phyloP scores from a whole-genome alignment of 1,139 yeast genomes.

The Pichia sp. region DNA sequence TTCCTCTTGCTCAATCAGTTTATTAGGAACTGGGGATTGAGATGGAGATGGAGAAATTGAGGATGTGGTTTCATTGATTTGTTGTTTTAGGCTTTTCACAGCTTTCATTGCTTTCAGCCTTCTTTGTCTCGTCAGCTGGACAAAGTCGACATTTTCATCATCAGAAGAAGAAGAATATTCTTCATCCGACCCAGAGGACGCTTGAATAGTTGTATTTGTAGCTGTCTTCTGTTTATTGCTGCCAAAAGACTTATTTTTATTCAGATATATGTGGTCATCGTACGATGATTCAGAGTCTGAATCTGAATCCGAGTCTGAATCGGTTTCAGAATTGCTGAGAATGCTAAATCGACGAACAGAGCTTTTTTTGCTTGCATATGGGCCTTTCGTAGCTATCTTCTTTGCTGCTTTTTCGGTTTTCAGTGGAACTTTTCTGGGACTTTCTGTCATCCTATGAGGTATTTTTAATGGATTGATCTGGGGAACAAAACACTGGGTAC shows the following conservation, averaged over 20 bases:
- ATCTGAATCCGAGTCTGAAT: conserved; percentile 39
- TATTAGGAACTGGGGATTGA: conserved; percentile 14
- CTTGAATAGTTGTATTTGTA: neutral
- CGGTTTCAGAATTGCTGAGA: conserved; percentile 37
- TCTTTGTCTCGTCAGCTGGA: conserved; percentile 62
- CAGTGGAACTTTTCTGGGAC: conserved; percentile 9
- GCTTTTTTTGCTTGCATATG: conserved; percentile 6
- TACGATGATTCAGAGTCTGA: conserved; percentile 13
- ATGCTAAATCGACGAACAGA: conserved; percentile 42
- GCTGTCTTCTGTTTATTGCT: neutral
- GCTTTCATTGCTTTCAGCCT: conserved; percentile 54
- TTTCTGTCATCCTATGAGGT: conserved; percentile 10
- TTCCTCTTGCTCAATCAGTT: conserved; percentile 19
- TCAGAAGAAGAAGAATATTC: conserved; percentile 50
- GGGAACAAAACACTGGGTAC: neutral
- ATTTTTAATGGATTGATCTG: neutral
- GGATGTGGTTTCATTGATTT: conserved; percentile 18
- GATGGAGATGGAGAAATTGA: conserved; percentile 14
- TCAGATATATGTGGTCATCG: conserved; percentile 18
- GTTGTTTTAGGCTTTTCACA: conserved; percentile 43
- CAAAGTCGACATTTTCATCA: conserved; percentile 69
- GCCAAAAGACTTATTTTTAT: conserved; percentile 1
- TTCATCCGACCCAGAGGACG: conserved; percentile 34
- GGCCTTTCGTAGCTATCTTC: conserved; percentile 15
- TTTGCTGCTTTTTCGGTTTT: conserved; percentile 2